These are phyloP conservation scores for Diaporthe capsici DNA, from an alignment of 2,329 filamentous ascomycete species.

Conservation along the genomic window DNA sequence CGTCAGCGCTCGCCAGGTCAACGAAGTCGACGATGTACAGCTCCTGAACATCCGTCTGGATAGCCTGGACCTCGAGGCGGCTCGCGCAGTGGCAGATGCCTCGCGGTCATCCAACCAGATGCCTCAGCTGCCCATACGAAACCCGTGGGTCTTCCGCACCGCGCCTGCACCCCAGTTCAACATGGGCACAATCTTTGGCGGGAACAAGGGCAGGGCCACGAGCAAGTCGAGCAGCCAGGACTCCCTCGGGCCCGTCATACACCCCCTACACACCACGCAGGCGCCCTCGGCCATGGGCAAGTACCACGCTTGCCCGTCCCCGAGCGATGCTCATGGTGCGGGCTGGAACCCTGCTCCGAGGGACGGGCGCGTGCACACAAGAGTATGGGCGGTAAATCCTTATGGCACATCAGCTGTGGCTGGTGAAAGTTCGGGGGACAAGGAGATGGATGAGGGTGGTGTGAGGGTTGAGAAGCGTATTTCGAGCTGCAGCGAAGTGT, in stretches of 20 bases:
- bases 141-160: constrained; percentile 42
- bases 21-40: constrained; percentile 19
- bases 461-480: constrained; percentile 34
- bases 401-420: not conserved
- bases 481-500: constrained; percentile 9
- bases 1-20: not conserved
- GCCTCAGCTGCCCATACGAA: constrained; percentile 30
- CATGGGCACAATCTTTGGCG: not conserved
- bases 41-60: constrained; percentile 33
- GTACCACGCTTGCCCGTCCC: not conserved
- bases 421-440: not conserved
- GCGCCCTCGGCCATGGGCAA: not conserved
- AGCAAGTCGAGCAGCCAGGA: not conserved
- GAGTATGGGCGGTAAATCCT: not conserved
- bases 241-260: not conserved
- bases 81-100: constrained; percentile 35
- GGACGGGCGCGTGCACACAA: constrained; percentile 1
- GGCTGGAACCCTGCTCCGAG: not conserved
- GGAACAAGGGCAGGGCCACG: not conserved
- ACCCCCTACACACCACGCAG: constrained; percentile 8
- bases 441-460: not conserved
- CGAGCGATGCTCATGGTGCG: not conserved
- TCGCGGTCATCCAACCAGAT: not conserved
- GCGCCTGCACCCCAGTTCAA: constrained; percentile 4
- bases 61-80: constrained; percentile 38